Percentiles rank a stretch among this genome's conserved stretches.
Conservation (phyloP, 148 eudicot genomes). For the Vaccinium vitisidaea region DNA sequence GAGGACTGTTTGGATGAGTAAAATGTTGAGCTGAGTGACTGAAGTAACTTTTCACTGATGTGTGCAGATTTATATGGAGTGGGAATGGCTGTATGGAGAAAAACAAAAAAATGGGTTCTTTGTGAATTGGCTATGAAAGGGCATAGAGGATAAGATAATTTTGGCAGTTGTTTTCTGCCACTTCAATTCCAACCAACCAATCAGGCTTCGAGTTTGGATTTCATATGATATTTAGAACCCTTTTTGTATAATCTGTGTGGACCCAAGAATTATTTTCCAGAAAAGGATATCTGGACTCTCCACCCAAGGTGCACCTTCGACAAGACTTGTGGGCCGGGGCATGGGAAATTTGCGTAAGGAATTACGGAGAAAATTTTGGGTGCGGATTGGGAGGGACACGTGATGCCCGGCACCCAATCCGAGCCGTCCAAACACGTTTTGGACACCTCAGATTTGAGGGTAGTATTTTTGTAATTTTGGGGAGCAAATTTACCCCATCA, state of each 20-base stretch:
- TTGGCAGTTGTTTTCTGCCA: conserved; percentile 17
- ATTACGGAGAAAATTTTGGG: too few species aligned
- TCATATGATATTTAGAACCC: conserved; percentile 12
- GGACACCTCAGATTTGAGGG: too few species aligned
- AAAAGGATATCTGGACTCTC: conserved; percentile 1
- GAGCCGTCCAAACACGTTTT: too few species aligned
- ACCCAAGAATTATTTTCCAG: not conserved
- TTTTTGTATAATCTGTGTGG: not conserved
- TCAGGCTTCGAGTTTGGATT: conserved; percentile 35
- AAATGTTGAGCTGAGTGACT: not conserved
- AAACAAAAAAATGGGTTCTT: not conserved
- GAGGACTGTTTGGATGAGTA: not conserved
- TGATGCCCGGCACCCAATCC: too few species aligned
- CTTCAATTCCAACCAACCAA: conserved; percentile 29
- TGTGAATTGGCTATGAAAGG: conserved; percentile 17
- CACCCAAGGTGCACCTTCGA: not conserved
- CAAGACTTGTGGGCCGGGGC: conserved; percentile 12
- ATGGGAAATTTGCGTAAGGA: conserved; percentile 6
- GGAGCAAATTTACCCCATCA: too few species aligned
- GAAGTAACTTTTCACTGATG: not conserved
- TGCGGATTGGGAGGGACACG: too few species aligned
- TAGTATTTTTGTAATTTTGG: too few species aligned
- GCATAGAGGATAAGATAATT: conserved; percentile 44
- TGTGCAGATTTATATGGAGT: conserved; percentile 6
- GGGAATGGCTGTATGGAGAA: not conserved